phyloP scores from a whole-genome alignment of 2,329 filamentous ascomycete species.

The Ophiostoma angusticollis region DNA sequence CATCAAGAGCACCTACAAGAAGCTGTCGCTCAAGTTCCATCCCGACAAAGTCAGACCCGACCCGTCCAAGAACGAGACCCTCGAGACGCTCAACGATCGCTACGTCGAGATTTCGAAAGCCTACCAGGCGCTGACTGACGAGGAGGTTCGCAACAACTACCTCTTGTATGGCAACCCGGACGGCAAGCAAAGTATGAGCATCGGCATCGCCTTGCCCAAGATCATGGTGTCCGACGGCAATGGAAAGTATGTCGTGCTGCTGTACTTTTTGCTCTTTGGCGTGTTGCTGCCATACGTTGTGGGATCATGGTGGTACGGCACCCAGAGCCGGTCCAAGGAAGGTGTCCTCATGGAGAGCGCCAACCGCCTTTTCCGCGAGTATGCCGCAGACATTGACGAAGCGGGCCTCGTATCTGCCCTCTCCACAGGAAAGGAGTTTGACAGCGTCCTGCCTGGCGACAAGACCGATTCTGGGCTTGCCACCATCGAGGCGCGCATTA shows the following conservation, averaged over 20 bases:
- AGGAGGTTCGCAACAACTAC: constrained; percentile 94
- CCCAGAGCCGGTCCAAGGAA: constrained; percentile 84
- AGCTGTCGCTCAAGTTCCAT: constrained; percentile 73
- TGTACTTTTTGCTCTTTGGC: constrained; percentile 80
- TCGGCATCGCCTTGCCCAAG: constrained; percentile 88
- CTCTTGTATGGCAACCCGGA: constrained; percentile 93
- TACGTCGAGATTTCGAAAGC: constrained; percentile 96
- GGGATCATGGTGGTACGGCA: constrained; percentile 98
- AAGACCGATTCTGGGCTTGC: constrained; percentile 69
- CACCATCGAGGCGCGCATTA: constrained; percentile 70
- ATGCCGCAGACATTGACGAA: constrained; percentile 70
- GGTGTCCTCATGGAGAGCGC: constrained; percentile 86
- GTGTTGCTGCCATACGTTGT: constrained; percentile 86
- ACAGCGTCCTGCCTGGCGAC: constrained; percentile 59
- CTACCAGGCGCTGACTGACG: constrained; percentile 94
- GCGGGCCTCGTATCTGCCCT: constrained; percentile 69
- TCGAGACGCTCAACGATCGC: constrained; percentile 69
- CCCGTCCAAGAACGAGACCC: constrained; percentile 74
- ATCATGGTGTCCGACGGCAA: constrained; percentile 88
- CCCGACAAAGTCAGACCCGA: constrained; percentile 88
- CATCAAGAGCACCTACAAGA: constrained; percentile 86
- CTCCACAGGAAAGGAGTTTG: constrained; percentile 78
- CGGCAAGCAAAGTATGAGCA: constrained; percentile 95
- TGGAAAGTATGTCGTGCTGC: constrained; percentile 84
- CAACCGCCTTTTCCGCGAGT: constrained; percentile 88